Evolutionary conservation across 1,139 yeast species (phyloP), one percentile per base, ranked within the genome.

Genomic region (Geotrichum reessii): DNA sequence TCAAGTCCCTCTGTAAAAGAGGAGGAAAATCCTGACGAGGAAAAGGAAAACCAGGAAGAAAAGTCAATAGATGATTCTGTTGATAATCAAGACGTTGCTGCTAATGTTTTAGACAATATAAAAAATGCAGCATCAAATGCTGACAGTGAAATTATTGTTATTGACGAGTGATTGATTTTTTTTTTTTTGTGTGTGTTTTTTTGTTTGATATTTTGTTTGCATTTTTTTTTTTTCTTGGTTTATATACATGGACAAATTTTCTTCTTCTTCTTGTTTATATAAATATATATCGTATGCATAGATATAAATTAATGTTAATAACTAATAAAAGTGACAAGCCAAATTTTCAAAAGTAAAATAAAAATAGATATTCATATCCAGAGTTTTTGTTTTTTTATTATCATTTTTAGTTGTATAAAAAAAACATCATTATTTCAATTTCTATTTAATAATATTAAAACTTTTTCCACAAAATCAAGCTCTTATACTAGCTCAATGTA

Each of bases 401-500:
- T 25, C 7, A 5, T 25, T 5, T 25, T 25, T 4, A 25, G 28
- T 25, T 25, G 28, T 7, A 25, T 25, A 7, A 7, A 25, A 25
- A 25, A 25, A 25, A 5, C 28, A 25, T 25, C 7, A 25, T 25
- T 7, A 7, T 5, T 25, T 25, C 28, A 25, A 25, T 25, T 25
- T 25, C 7, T 25, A 5, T 25, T 25, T 25, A 4, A 25, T 25
- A n/a, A n/a, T n/a, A n/a, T n/a, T n/a, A n/a, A n/a, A n/a, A n/a
- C n/a, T 37, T 37, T 1, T 31, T 37, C n/a, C 17, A 14, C n/a
- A 12, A 14, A 2, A 14, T 37, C 6, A 37, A 14, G 17, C 5
- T 5, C 46, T 44, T 65, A 70, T 9, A 68, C 71, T n/a, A 72
- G 67, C 60, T 73, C 76, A 44, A 72, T 66, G 59, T 73, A 73